A percentile compares a stretch with the other conserved stretches of the same genome.
phyloP scores from a whole-genome alignment of 2,329 filamentous ascomycete genomes.

The Colletotrichum somersetense region DNA sequence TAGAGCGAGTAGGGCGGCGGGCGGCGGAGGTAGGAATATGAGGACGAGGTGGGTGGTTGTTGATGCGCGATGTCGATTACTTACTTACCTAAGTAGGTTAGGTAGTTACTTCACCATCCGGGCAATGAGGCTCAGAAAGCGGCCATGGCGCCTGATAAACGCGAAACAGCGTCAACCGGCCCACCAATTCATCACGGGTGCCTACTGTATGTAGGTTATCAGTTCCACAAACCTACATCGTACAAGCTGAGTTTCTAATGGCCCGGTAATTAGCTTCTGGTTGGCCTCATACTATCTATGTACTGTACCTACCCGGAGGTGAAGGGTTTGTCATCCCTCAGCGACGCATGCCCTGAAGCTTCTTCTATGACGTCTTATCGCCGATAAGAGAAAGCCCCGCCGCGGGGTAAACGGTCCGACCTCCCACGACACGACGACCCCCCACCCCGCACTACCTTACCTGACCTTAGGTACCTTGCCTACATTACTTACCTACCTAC shows the following conservation, averaged over 20 bases:
- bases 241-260: too few species aligned
- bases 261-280: too few species aligned
- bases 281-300: too few species aligned
- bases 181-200: background rate
- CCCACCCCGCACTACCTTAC: background rate
- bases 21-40: too few species aligned
- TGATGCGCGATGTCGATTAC: background rate
- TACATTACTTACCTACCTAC: too few species aligned
- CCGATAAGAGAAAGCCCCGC: slow-evolving; percentile 23
- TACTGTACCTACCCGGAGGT: too few species aligned
- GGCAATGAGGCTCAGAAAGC: slow-evolving; percentile 24
- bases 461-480: too few species aligned
- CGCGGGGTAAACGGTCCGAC: slow-evolving; percentile 33
- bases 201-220: background rate
- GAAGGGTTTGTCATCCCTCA: too few species aligned
- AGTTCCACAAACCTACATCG: background rate
- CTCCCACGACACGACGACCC: slow-evolving; percentile 2
- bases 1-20: too few species aligned
- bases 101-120: background rate
- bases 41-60: background rate
- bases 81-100: background rate
- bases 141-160: background rate
- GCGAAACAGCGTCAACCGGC: background rate
- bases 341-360: too few species aligned
- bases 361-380: slow-evolving; percentile 37